phyloP scores from a whole-genome alignment of 1,284 basidiomycete genomes.

The Marasmius oreades region DNA sequence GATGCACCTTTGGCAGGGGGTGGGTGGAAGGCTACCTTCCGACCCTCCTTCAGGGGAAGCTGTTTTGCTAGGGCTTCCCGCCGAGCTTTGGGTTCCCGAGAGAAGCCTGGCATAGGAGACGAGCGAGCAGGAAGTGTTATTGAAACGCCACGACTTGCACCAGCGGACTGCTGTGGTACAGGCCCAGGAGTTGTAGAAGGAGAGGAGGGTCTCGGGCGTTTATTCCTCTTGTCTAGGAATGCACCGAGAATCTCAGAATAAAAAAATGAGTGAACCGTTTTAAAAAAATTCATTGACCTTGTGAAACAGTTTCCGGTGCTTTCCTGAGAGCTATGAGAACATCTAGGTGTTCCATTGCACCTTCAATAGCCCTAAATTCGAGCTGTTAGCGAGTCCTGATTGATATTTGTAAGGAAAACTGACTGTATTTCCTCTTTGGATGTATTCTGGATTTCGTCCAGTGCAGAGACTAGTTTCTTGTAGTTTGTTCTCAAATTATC shows the following conservation, averaged over 20 bases:
- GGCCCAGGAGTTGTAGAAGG: slow-evolving; percentile 50
- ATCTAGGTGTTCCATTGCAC: slow-evolving; percentile 63
- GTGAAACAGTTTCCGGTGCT: slow-evolving; percentile 55
- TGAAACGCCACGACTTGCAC: slow-evolving; percentile 42
- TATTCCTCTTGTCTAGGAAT: slow-evolving; percentile 63
- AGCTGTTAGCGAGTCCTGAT: slow-evolving; percentile 8
- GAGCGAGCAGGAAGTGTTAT: slow-evolving; percentile 53
- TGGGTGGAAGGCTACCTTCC: slow-evolving; percentile 78
- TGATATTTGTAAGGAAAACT: slow-evolving; percentile 21
- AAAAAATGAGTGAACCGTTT: background rate
- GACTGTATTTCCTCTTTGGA: slow-evolving; percentile 67
- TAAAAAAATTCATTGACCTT: slow-evolving; percentile 41
- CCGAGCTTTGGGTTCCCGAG: slow-evolving; percentile 64
- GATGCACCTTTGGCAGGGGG: slow-evolving; percentile 49
- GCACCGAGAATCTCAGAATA: background rate
- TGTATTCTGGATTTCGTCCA: slow-evolving; percentile 56
- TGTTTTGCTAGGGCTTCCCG: slow-evolving; percentile 58
- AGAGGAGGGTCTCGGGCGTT: slow-evolving; percentile 68
- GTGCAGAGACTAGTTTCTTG: slow-evolving; percentile 55
- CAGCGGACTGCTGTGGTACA: slow-evolving; percentile 29
- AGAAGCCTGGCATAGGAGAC: slow-evolving; percentile 46
- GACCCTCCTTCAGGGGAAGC: slow-evolving; percentile 62
- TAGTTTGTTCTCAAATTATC: slow-evolving; percentile 59
- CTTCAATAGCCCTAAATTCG: slow-evolving; percentile 58
- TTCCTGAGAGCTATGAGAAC: slow-evolving; percentile 69